These are phyloP conservation scores for Auricularia cornea DNA, from an alignment of 768 basidiomycete species.

Conservation along the genomic window DNA sequence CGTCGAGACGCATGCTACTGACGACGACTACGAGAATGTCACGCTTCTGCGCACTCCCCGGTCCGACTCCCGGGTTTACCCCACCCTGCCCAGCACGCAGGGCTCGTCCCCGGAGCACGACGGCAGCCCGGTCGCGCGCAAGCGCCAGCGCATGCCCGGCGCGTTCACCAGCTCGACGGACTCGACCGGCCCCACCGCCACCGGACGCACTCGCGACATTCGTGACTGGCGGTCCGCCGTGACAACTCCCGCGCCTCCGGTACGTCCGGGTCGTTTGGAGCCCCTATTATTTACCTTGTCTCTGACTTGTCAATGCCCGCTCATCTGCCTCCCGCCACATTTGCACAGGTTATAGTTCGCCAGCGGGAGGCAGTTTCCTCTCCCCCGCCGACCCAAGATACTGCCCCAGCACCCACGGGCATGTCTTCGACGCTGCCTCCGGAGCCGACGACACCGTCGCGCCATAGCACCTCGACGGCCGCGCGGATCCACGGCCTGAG, in stretches of 20 bases:
- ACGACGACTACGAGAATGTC: background rate
- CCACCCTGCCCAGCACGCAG: background rate
- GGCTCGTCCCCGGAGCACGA: background rate
- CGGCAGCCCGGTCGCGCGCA: background rate
- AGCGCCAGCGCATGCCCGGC: background rate
- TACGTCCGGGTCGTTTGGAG: background rate
- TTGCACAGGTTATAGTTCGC: background rate
- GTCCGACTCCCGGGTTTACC: background rate
- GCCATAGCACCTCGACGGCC: background rate
- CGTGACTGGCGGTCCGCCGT: background rate
- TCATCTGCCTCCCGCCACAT: background rate
- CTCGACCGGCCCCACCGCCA: background rate
- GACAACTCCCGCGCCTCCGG: background rate
- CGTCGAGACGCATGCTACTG: background rate
- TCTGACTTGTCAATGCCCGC: background rate
- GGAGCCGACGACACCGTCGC: background rate
- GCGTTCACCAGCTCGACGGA: background rate
- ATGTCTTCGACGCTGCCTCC: background rate
- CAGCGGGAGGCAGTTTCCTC: background rate
- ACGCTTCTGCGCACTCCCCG: background rate
- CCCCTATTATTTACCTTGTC: background rate
- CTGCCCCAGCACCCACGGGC: background rate
- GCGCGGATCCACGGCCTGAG: background rate
- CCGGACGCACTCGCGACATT: background rate
- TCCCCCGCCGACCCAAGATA: background rate